Base-by-base conservation (phyloP, 2,329 filamentous ascomycete species). In the Pochonia chlamydosporia region DNA sequence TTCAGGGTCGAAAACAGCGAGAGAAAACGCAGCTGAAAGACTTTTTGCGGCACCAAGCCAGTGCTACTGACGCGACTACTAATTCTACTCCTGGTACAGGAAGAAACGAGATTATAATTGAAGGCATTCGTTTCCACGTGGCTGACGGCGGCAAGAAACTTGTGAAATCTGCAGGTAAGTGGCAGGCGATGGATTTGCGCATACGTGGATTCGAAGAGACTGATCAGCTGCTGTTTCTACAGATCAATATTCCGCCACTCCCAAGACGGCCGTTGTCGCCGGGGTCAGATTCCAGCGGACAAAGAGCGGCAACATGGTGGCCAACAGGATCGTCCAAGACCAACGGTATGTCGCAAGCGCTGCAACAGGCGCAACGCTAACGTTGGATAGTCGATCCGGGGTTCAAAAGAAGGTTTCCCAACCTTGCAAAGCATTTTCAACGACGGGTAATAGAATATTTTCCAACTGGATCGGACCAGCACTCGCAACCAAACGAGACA, bases 221-320 rank as follows among this genome's bases (percentile, higher is more conserved):
- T 39, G n/a, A 23, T 13, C 4, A 16, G 23, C 16, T 20, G 33
- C 33, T 30, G 36, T 51, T 47, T 43, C 52, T 60, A 82, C 76
- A 74, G 80, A 84, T 56, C 68, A 73, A 40, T 80, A 82, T 59
- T 72, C 77, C 31, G 75, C 79, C 46, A 81, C 89, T 2, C 90
- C 90, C 0, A 93, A 90, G 66, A 79, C 76, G 53, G 77, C 84
- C 35, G 70, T 73, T 5, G 72, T 95, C 51, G 87, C 85, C 44
- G 88, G 89, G 36, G 87, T 95, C 58, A 82, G 79, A 54, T 96
- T 95, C 62, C 78, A 89, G 58, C 81, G 90, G 55, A 95, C 88
- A 66, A 95, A 92, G 64, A 86, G 85, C 56, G 90, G 90, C 52
- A 96, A 95, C 57, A 78, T 96, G 23, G 85, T 91, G 60, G 85